Evolutionary conservation across 2,329 filamentous ascomycete species (phyloP).

Genomic region (Cladophialophora chaetospira): DNA sequence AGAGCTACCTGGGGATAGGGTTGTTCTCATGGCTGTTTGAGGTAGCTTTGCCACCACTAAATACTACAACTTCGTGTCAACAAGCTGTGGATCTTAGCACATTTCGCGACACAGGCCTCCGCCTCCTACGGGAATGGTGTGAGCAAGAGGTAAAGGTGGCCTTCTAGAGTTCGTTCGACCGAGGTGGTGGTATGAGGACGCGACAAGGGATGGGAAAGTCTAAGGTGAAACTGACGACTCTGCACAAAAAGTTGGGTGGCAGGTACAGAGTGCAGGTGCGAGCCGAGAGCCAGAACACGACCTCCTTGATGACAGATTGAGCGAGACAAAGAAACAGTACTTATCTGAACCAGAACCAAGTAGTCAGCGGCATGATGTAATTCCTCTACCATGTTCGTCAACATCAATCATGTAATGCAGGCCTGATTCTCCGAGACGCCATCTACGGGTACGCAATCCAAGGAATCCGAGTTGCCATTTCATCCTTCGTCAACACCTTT

Average conservation of each 20-base stretch:
- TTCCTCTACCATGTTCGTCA: slow-evolving; percentile 10
- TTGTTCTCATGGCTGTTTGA: no score
- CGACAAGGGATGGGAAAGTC: no score
- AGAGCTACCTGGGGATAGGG: no score
- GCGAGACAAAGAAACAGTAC: background rate
- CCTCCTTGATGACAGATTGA: background rate
- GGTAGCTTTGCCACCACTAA: background rate
- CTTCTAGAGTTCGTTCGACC: no score
- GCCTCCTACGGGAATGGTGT: no score
- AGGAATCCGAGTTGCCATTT: slow-evolving; percentile 10
- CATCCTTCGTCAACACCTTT: background rate
- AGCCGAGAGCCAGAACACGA: background rate
- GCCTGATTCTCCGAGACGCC: background rate
- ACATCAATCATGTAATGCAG: slow-evolving; percentile 5
- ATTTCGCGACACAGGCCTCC: background rate
- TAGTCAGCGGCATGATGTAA: background rate
- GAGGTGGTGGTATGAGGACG: no score
- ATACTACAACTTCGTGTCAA: background rate
- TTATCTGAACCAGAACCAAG: background rate
- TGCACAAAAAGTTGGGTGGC: no score
- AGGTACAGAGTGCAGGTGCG: no score
- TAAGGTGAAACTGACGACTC: background rate
- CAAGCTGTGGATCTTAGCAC: background rate
- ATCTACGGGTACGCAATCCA: slow-evolving; percentile 9
- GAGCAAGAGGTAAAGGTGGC: no score